Base-by-base conservation (phyloP, 306 rosid genomes). In the Fragaria iinumae region DNA sequence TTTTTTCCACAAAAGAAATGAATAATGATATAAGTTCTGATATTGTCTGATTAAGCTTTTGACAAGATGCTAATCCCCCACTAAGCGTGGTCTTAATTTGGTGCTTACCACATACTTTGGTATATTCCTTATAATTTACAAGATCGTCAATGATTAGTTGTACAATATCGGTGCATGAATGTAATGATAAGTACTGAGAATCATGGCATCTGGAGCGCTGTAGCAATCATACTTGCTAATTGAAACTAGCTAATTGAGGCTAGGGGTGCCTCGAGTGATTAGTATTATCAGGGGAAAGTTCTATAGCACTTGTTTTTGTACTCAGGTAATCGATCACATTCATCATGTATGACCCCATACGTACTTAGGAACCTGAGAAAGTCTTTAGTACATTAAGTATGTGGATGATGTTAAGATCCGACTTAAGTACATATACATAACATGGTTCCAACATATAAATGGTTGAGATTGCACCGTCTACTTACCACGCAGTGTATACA, bases 91-190 rank as follows among this genome's bases (percentile, higher is more conserved):
- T 29, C 68, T 73, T 74, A 65, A 34, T 56, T 60, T 29, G 38
- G 55, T 73, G 55, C 36, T 18, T 44, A 57, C 47, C 21, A 18
- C 70, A 27, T 27, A 16, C 11, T 59, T 57, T 74, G 77, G 44
- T 6, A 43, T 25, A 8, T 52, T 36, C 43, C 57, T 25, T 43
- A 43, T 43, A 43, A 9, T 43, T 43, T 29, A 45, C 17, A 43
- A 45, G 47, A 74, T 16, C 18, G n/a, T 67, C 45, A 74, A 74
- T 74, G 70, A 74, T 74, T 74, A 74, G 70, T 45, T 60, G 32
- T 1, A 1, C 59, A 60, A 38, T 38, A 39, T 20, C 29, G 78
- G 78, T 74, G 70, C 78, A 62, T 74, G 78, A 74, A 62, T 67
- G 29, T 44, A 62, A 62, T 74, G n/a, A 45, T 60, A 4, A 20